These are phyloP conservation scores for Citrus unshiu DNA, from an alignment of 345 rosid genomes.

Conservation along the genomic window DNA sequence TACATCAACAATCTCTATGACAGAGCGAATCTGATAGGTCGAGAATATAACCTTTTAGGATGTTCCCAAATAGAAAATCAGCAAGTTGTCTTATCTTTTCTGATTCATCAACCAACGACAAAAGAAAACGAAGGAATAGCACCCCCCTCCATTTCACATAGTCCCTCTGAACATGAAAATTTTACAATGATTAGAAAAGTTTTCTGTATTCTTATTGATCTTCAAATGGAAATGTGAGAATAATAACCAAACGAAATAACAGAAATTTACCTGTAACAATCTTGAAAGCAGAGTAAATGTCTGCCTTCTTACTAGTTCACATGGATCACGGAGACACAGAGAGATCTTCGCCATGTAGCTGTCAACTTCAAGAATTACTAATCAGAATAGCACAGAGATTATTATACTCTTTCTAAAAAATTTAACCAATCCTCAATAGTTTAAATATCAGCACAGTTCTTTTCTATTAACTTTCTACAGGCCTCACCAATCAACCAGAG, in stretches of 20 bases:
- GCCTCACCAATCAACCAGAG: constrained; percentile 87
- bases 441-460: not conserved
- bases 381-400: constrained; percentile 18
- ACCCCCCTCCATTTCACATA: constrained; percentile 98
- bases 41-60: constrained; percentile 64
- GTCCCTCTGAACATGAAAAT: constrained; percentile 61
- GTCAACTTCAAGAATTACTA: constrained; percentile 26
- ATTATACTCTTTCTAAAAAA: not conserved
- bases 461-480: constrained; percentile 7
- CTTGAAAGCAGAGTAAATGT: constrained; percentile 87
- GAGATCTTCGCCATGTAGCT: constrained; percentile 90
- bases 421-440: constrained; percentile 4
- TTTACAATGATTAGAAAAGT: not conserved
- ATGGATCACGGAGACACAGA: constrained; percentile 76
- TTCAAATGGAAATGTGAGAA: not conserved
- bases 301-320: constrained; percentile 92
- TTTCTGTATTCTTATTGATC: not conserved
- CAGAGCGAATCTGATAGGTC: not conserved
- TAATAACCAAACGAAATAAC: constrained; percentile 8
- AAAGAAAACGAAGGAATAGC: constrained; percentile 79
- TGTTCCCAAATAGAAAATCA: constrained; percentile 81
- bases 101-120: constrained; percentile 90
- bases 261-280: constrained; percentile 70
- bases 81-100: constrained; percentile 86
- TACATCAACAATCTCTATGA: not conserved